Conservation (phyloP, 2,329 filamentous ascomycete species). For the Penicillium sp. region DNA sequence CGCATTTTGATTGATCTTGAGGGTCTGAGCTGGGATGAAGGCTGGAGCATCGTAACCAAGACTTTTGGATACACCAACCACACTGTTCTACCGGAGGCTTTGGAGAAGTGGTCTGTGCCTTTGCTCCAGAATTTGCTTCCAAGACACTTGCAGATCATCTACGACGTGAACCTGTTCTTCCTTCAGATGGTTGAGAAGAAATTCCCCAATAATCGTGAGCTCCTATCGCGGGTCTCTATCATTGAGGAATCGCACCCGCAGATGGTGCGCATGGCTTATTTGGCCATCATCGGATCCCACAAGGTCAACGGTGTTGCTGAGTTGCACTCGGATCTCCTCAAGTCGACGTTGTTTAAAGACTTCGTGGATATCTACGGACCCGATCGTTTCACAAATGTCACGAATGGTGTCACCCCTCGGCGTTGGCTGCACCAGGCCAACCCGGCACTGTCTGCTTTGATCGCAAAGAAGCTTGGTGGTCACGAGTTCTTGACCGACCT, state of each 20-base stretch:
- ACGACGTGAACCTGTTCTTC: constrained; percentile 96
- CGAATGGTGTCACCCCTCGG: constrained; percentile 94
- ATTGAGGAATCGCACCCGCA: constrained; percentile 96
- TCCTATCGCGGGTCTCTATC: constrained; percentile 86
- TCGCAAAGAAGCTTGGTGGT: constrained; percentile 82
- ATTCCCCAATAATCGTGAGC: constrained; percentile 85
- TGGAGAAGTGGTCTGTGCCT: constrained; percentile 98
- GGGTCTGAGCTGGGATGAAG: constrained; percentile 87
- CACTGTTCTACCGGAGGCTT: constrained; percentile 91
- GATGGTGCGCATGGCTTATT: constrained; percentile 96
- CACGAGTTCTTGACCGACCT: constrained; percentile 87
- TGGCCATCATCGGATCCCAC: constrained; percentile 95
- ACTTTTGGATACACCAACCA: constrained; percentile 98
- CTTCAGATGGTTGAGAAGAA: constrained; percentile 84
- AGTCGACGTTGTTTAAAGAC: constrained; percentile 99
- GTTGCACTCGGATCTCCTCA: constrained; percentile 95
- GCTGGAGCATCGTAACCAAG: constrained; percentile 76
- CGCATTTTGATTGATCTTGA: constrained; percentile 88
- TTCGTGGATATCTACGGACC: constrained; percentile 93
- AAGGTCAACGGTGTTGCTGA: constrained; percentile 99
- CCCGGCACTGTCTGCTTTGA: constrained; percentile 84
- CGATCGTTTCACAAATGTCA: constrained; percentile 98
- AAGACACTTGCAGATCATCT: constrained; percentile 94
- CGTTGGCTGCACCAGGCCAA: constrained; percentile 98
- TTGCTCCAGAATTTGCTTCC: constrained; percentile 90